A percentile compares a stretch with the other conserved stretches of the same genome.
Conservation (phyloP, 192 early-diverging fungal genomes). For the Coemansia sp. region DNA sequence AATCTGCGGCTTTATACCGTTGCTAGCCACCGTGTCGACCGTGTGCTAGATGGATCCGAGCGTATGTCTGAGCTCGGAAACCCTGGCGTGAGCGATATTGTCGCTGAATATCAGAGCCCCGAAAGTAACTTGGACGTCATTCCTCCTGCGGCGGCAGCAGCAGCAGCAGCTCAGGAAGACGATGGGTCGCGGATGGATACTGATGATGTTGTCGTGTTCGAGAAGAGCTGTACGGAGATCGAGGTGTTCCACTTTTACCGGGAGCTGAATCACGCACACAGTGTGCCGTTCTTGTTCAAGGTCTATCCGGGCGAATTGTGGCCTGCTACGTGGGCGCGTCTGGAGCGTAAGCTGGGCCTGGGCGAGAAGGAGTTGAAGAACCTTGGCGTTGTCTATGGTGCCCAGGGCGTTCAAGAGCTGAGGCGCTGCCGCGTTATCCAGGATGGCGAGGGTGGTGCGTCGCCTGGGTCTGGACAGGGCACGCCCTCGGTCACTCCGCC, state of each 20-base stretch:
- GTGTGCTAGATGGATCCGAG: slow-evolving; percentile 51
- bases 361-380: slow-evolving; percentile 79
- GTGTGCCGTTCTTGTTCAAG: slow-evolving; percentile 83
- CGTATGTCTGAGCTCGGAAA: slow-evolving; percentile 55
- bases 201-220: slow-evolving; percentile 44
- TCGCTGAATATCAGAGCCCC: slow-evolving; percentile 18
- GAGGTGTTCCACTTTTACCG: slow-evolving; percentile 79
- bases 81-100: slow-evolving; percentile 30
- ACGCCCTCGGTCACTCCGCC: slow-evolving; percentile 21
- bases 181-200: slow-evolving; percentile 31
- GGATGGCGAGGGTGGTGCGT: slow-evolving; percentile 14
- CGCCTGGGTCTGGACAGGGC: slow-evolving; percentile 17
- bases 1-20: slow-evolving; percentile 72
- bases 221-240: slow-evolving; percentile 47
- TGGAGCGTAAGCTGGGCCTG: slow-evolving; percentile 73
- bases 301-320: slow-evolving; percentile 69
- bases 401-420: slow-evolving; percentile 13
- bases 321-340: slow-evolving; percentile 70
- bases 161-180: background rate
- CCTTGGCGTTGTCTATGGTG: slow-evolving; percentile 37
- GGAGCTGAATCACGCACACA: slow-evolving; percentile 68
- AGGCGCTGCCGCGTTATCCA: slow-evolving; percentile 30
- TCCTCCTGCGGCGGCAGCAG: background rate
- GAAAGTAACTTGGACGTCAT: background rate
- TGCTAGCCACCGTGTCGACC: slow-evolving; percentile 51